These are phyloP conservation scores for Mycena chlorophos DNA, from an alignment of 768 basidiomycete species.

Conservation along the genomic window DNA sequence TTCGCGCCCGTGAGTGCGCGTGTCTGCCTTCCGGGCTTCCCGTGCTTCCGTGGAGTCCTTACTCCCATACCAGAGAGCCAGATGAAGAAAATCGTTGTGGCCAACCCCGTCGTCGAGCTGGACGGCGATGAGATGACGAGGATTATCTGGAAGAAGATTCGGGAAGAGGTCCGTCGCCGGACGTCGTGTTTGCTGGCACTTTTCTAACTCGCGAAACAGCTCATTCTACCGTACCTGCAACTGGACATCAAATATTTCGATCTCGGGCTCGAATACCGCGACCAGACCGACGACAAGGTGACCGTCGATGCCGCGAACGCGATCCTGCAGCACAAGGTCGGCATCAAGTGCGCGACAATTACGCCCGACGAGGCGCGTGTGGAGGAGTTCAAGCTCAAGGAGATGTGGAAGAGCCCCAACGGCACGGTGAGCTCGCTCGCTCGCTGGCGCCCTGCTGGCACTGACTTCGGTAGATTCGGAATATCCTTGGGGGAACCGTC, in stretches of 20 bases:
- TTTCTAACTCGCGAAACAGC: constrained; percentile 56
- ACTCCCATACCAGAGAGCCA: constrained; percentile 19
- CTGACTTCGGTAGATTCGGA: constrained; percentile 78
- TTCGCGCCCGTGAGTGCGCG: not conserved
- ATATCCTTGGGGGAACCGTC: constrained; percentile 96
- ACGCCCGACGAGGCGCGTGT: constrained; percentile 97
- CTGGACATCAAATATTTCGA: constrained; percentile 98
- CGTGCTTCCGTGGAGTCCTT: not conserved
- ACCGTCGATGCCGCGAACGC: constrained; percentile 94
- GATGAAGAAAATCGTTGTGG: constrained; percentile 68
- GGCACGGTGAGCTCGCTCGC: constrained; percentile 65
- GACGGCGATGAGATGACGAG: constrained; percentile 99
- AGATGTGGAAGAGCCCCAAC: constrained; percentile 98
- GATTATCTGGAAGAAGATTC: constrained; percentile 98
- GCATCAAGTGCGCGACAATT: constrained; percentile 99
- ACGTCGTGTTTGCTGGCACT: not conserved
- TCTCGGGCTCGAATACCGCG: constrained; percentile 91
- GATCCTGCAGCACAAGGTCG: constrained; percentile 91
- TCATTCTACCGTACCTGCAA: constrained; percentile 93
- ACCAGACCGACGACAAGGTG: constrained; percentile 92
- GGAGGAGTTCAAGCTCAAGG: constrained; percentile 94
- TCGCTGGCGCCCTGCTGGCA: not conserved
- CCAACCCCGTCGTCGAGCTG: constrained; percentile 90
- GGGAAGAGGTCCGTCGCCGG: constrained; percentile 76
- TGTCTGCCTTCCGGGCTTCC: not conserved